Evolutionary conservation across 2,329 filamentous ascomycete species (phyloP), one percentile per base, ranked within the genome.

Genomic region (Cladorrhinum sp.): DNA sequence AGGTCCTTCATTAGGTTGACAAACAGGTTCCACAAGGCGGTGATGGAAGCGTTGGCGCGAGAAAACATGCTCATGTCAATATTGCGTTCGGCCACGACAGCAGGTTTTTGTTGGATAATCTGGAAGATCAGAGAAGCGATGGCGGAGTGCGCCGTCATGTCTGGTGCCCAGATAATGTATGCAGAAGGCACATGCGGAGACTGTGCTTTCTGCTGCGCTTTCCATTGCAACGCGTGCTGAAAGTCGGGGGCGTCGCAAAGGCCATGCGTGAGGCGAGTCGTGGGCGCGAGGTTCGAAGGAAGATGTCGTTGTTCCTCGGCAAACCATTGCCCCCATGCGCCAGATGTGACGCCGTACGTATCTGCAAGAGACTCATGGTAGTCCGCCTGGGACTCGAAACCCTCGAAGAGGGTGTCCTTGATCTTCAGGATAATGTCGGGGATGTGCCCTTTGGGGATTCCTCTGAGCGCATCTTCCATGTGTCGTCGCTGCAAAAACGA

Each of bases 241-340:
- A 66, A 63, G n/a, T 71, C 69, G 2, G 69, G 68, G n/a, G 68
- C 69, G 53, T 71, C 69, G 63, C 69, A 71, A 3, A 67, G 64
- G 1, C 67, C 69, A 29, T 70, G 69, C 20, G 65, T 62, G 3
- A 71, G 60, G 8, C 57, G 62, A 4, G 68, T 65, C 38, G 55
- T 52, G 25, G 63, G 61, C 1, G 61, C 62, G 50, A 66, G 65
- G 13, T 61, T 55, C 1, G 66, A 68, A 1, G 69, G 69, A 8
- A 70, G 67, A 24, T 70, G 66, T 23, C 54, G 62, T 50, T 70
- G 68, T 51, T 71, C 69, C 50, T 68, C 59, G 18, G 48, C 61
- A 53, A 71, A 66, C 69, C 69, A 71, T 24, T 68, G 53, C 13
- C 63, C 60, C 68, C 69, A 70, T 3, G 68, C 69, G 1, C 64